Evolutionary conservation across 768 basidiomycete genomes (phyloP).

Genomic region (Rhizopogon rudus): DNA sequence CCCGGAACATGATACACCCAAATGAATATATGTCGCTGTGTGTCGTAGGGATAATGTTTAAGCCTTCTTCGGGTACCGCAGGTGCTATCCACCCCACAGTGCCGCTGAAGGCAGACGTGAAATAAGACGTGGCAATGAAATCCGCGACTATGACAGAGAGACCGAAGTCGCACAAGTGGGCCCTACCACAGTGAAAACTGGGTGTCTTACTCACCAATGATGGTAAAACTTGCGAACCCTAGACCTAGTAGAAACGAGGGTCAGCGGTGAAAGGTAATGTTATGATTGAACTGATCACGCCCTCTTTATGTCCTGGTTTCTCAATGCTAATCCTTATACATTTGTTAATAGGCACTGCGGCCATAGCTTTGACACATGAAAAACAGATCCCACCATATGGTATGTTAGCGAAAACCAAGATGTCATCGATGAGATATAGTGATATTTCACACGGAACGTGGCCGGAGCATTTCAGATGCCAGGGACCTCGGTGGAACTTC

Average conservation of each 20-base stretch:
- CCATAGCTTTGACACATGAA: no score
- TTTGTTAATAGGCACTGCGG: no score
- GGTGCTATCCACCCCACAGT: conserved; percentile 2
- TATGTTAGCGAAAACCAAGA: no score
- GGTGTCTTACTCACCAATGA: background rate
- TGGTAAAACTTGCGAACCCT: background rate
- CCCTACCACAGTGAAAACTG: conserved; percentile 17
- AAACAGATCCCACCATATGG: no score
- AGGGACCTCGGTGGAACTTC: no score
- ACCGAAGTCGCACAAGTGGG: conserved; percentile 42
- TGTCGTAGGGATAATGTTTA: conserved; percentile 11
- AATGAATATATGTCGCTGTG: conserved; percentile 39
- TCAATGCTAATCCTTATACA: no score
- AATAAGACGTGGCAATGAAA: conserved; percentile 8
- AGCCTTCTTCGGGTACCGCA: conserved; percentile 31
- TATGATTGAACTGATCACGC: no score
- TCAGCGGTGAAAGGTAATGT: background rate
- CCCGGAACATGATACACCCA: conserved; percentile 18
- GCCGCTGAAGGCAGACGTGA: background rate
- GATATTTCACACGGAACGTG: no score
- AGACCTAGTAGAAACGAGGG: background rate
- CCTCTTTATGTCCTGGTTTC: no score
- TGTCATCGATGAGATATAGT: no score
- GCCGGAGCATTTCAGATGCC: no score
- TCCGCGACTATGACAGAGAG: conserved; percentile 17